Percentiles rank a stretch among this genome's conserved stretches.
Evolutionary conservation across 257 asterid species (phyloP).

Genomic region (Rehmannia glutinosa): DNA sequence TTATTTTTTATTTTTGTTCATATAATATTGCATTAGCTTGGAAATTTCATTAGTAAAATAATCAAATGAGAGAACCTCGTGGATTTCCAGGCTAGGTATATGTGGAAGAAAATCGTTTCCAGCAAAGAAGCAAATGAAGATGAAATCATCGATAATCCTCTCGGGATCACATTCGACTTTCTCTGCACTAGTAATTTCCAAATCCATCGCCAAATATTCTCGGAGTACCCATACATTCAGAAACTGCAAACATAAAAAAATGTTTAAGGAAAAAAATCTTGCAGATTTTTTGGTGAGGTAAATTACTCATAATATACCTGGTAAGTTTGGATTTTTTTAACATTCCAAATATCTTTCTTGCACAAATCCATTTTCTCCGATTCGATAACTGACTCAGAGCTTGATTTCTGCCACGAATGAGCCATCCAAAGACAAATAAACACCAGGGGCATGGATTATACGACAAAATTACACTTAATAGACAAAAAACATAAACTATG

Average conservation of each 20-base stretch:
- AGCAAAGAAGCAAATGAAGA: conserved; percentile 56
- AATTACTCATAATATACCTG: conserved; percentile 20
- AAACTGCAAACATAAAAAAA: conserved; percentile 30
- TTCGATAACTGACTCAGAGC: background rate
- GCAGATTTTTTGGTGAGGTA: background rate
- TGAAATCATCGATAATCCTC: conserved; percentile 50
- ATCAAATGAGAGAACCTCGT: conserved; percentile 36
- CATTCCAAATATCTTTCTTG: background rate
- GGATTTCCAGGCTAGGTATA: conserved; percentile 50
- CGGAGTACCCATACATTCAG: conserved; percentile 48
- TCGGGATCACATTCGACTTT: conserved; percentile 38
- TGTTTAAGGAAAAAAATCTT: background rate
- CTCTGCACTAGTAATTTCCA: conserved; percentile 28
- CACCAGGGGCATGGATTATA: background rate
- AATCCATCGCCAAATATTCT: conserved; percentile 50
- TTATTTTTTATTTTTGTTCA: background rate
- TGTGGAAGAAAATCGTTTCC: conserved; percentile 78
- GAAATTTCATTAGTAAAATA: background rate
- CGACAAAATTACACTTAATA: background rate
- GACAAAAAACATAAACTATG: background rate
- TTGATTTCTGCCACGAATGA: background rate
- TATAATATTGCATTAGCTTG: background rate
- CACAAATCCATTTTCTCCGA: background rate
- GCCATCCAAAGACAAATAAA: background rate
- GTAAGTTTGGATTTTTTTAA: conserved; percentile 1